Percentiles rank a stretch among this genome's conserved stretches.
Evolutionary conservation across 2,329 filamentous ascomycete species (phyloP).

Genomic region (Diaporthe australafricana): DNA sequence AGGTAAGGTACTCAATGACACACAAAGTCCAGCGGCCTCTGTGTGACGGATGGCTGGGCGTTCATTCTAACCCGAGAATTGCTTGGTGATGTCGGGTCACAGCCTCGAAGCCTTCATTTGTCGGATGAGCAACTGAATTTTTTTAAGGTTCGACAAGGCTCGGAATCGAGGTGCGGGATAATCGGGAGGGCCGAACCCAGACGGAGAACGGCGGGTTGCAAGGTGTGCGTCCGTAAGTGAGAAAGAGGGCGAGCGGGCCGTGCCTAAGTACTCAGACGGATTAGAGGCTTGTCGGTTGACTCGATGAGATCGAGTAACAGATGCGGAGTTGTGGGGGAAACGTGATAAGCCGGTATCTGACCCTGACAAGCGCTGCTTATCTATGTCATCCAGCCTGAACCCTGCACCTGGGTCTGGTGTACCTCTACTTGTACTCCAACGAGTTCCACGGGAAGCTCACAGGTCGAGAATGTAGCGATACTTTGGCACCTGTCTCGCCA

Average conservation of each 20-base stretch:
- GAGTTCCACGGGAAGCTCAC: no score
- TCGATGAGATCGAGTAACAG: conserved; percentile 60
- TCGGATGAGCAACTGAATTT: not conserved
- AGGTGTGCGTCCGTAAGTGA: not conserved
- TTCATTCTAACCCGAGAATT: not conserved
- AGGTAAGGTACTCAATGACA: not conserved
- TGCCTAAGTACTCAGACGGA: not conserved
- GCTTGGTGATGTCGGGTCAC: not conserved
- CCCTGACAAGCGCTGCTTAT: conserved; percentile 8
- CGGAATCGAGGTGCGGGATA: not conserved
- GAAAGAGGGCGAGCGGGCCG: not conserved
- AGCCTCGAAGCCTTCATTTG: not conserved
- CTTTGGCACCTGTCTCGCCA: not conserved
- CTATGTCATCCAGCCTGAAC: not conserved
- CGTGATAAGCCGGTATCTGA: conserved; percentile 37
- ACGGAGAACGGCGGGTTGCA: not conserved
- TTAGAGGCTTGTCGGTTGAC: conserved; percentile 46
- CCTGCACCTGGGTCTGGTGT: not conserved
- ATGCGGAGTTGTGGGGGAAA: conserved; percentile 38
- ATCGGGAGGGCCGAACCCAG: not conserved
- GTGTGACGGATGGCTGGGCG: no score
- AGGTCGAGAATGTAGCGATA: not conserved
- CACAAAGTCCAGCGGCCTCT: no score
- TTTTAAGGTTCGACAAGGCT: not conserved
- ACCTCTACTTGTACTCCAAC: not conserved